Evolutionary conservation across 768 basidiomycete species (phyloP).

Genomic region (Calocybe indica): DNA sequence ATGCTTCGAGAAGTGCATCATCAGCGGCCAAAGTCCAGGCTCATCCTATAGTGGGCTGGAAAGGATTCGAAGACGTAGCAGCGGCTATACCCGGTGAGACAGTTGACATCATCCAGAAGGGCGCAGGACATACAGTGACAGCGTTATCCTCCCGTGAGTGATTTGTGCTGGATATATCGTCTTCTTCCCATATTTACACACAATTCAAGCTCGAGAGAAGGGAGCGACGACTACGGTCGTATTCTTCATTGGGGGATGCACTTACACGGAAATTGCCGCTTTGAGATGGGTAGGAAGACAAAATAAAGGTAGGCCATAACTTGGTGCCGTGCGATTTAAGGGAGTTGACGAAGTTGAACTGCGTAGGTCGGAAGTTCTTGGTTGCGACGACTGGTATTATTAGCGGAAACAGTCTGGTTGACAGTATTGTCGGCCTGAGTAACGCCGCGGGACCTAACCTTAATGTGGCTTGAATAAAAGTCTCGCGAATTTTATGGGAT

Average conservation of each 20-base stretch:
- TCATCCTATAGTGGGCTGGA: constrained; percentile 94
- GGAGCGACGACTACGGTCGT: constrained; percentile 75
- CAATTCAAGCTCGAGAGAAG: constrained; percentile 50
- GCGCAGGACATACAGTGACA: constrained; percentile 19
- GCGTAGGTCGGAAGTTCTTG: constrained; percentile 75
- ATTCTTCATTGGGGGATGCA: constrained; percentile 96
- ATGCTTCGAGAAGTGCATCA: constrained; percentile 21
- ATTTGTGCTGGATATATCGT: neutral
- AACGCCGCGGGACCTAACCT: constrained; percentile 10
- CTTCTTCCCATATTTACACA: constrained; percentile 6
- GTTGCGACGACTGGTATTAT: constrained; percentile 91
- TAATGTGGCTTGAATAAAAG: constrained; percentile 6
- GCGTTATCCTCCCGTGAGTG: constrained; percentile 27
- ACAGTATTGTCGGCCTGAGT: constrained; percentile 49
- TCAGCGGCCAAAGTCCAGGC: constrained; percentile 61
- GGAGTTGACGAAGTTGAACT: constrained; percentile 8
- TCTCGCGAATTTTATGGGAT: neutral
- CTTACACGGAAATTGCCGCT: constrained; percentile 95
- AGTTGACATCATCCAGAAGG: constrained; percentile 66
- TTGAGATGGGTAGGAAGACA: constrained; percentile 88
- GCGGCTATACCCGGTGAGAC: constrained; percentile 79
- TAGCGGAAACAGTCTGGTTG: constrained; percentile 69
- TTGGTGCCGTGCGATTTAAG: constrained; percentile 11
- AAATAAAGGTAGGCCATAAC: constrained; percentile 53
- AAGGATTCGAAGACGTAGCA: constrained; percentile 91